Evolutionary conservation across 345 rosid genomes (phyloP).

Genomic region (Populus nigra): DNA sequence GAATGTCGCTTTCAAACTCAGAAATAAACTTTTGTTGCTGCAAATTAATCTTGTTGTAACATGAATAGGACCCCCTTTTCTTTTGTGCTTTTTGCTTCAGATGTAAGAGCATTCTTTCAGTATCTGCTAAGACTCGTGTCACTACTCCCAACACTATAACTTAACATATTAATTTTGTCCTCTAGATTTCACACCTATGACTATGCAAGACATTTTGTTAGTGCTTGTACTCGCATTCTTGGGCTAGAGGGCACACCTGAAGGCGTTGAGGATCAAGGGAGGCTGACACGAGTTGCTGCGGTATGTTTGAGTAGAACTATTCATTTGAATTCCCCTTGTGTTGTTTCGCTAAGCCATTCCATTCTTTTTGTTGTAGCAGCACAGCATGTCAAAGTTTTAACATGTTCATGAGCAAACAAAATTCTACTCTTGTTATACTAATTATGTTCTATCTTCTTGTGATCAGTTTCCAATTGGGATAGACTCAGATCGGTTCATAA

Average conservation of each 20-base stretch:
- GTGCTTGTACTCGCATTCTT: conserved; percentile 98
- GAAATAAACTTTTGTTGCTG: neutral
- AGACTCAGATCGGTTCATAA: conserved; percentile 80
- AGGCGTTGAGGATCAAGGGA: conserved; percentile 98
- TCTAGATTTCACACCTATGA: conserved; percentile 92
- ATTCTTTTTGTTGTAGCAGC: conserved; percentile 3
- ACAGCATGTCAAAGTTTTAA: conserved; percentile 1
- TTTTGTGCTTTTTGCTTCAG: conserved; percentile 1
- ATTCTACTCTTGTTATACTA: conserved; percentile 2
- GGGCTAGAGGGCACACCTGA: conserved; percentile 99
- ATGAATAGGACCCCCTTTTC: neutral
- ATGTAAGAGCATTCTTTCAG: conserved; percentile 2
- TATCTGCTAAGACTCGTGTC: neutral
- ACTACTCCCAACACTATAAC: neutral
- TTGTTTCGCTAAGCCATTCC: conserved; percentile 9
- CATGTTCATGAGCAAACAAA: neutral
- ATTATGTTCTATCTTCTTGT: conserved; percentile 19
- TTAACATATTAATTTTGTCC: neutral
- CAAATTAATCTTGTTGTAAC: neutral
- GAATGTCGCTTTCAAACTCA: neutral
- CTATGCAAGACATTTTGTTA: conserved; percentile 98
- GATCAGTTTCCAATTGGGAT: conserved; percentile 96
- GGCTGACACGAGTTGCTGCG: conserved; percentile 94
- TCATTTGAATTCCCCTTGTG: conserved; percentile 19
- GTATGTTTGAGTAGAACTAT: conserved; percentile 43